phyloP scores from a whole-genome alignment of 257 asterid genomes.

The Solanum neorickii region DNA sequence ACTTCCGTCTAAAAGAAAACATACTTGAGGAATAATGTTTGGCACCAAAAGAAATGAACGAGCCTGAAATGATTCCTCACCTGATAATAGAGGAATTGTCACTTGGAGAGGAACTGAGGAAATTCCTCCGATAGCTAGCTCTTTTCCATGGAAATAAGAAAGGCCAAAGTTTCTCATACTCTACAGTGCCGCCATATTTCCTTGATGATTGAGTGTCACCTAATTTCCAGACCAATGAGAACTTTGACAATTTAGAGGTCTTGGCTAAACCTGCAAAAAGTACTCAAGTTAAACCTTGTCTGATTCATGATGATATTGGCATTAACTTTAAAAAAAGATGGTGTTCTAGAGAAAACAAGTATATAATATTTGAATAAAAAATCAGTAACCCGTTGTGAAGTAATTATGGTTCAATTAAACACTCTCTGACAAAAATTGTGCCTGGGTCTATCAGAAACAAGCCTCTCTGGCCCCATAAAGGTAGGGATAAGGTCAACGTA shows the following conservation, averaged over 20 bases:
- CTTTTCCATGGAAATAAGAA: conserved; percentile 58
- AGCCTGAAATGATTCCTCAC: conserved; percentile 23
- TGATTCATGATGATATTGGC: not conserved
- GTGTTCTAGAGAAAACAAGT: not conserved
- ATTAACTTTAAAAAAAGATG: not conserved
- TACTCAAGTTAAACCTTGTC: not conserved
- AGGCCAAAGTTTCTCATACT: conserved; percentile 41
- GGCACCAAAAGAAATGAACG: not conserved
- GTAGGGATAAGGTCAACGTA: not conserved
- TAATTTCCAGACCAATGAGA: conserved; percentile 70
- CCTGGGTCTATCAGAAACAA: not conserved
- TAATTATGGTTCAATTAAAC: not conserved
- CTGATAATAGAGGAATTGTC: conserved; percentile 32
- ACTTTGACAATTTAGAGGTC: conserved; percentile 29
- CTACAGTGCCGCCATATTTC: conserved; percentile 25
- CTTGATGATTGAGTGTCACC: conserved; percentile 34
- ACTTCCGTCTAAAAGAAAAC: conserved; percentile 46
- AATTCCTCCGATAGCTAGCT: conserved; percentile 45
- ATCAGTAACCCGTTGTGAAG: not conserved
- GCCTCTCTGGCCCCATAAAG: not conserved
- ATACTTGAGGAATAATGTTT: not conserved
- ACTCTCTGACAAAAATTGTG: not conserved
- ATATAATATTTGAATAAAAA: not conserved
- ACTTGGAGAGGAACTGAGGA: conserved; percentile 28
- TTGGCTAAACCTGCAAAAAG: conserved; percentile 33